Percentiles rank a stretch among this genome's conserved stretches.
phyloP scores from a whole-genome alignment of 2,329 filamentous ascomycete genomes.

The Hypoxylon sp. region DNA sequence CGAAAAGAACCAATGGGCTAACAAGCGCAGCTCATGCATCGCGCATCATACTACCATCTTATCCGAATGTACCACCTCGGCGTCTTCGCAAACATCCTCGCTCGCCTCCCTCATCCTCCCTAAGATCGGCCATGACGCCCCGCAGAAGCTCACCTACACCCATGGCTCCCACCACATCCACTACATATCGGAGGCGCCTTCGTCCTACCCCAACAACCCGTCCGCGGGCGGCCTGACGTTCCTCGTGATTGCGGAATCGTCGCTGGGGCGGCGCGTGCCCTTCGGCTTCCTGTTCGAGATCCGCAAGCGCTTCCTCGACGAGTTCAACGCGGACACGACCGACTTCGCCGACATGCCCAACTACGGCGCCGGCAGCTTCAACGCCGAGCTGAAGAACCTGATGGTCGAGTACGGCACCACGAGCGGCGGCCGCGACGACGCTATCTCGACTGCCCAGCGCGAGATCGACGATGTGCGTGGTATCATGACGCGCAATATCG shows the following conservation, averaged over 20 bases:
- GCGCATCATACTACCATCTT: conserved; percentile 95
- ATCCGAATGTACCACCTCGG: conserved; percentile 89
- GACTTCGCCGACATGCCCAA: conserved; percentile 85
- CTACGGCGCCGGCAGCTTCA: conserved; percentile 93
- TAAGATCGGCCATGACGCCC: conserved; percentile 85
- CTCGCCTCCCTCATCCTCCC: conserved; percentile 95
- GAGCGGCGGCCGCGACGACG: conserved; percentile 81
- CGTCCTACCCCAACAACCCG: conserved; percentile 69
- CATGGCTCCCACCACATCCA: conserved; percentile 94
- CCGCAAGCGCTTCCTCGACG: conserved; percentile 85
- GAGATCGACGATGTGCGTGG: conserved; percentile 94
- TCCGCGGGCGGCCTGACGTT: conserved; percentile 89
- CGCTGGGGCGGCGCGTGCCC: conserved; percentile 87
- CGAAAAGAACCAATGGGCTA: conserved; percentile 22
- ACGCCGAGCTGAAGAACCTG: conserved; percentile 79
- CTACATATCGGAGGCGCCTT: conserved; percentile 89
- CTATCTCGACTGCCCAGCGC: conserved; percentile 83
- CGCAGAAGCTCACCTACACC: conserved; percentile 94
- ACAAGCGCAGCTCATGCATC: conserved; percentile 82
- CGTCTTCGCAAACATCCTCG: conserved; percentile 84
- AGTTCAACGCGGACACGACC: conserved; percentile 75
- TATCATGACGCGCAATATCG: conserved; percentile 97
- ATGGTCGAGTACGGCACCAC: conserved; percentile 90
- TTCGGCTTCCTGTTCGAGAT: conserved; percentile 95
- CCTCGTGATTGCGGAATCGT: conserved; percentile 86